phyloP scores from a whole-genome alignment of 2,329 filamentous ascomycete genomes.

The Catunica adiposa region DNA sequence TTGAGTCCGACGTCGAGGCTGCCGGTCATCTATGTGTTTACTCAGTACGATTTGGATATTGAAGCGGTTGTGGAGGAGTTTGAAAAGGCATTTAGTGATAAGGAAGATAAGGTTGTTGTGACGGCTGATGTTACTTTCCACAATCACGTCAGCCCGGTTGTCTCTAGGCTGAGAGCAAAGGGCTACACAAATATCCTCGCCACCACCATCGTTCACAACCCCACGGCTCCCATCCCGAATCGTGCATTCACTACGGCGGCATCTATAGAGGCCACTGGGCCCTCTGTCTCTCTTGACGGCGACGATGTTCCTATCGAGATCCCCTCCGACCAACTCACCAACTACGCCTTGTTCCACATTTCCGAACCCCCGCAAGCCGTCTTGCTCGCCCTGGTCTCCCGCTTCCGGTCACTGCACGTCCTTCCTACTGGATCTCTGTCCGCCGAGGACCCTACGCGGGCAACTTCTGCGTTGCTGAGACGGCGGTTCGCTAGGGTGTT shows the following conservation, averaged over 20 bases:
- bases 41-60: slow-evolving; percentile 50
- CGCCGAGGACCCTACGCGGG: slow-evolving; percentile 25
- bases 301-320: slow-evolving; percentile 16
- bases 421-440: slow-evolving; percentile 44
- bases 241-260: slow-evolving; percentile 25
- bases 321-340: slow-evolving; percentile 32
- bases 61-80: slow-evolving; percentile 43
- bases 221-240: slow-evolving; percentile 69
- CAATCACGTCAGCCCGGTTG: slow-evolving; percentile 49
- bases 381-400: slow-evolving; percentile 71
- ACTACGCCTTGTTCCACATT: slow-evolving; percentile 72
- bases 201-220: slow-evolving; percentile 61
- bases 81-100: slow-evolving; percentile 48
- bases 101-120: slow-evolving; percentile 47
- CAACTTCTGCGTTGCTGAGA: slow-evolving; percentile 44
- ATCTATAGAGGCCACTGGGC: slow-evolving; percentile 19
- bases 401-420: slow-evolving; percentile 63
- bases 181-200: slow-evolving; percentile 58
- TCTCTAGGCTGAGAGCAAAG: slow-evolving; percentile 32
- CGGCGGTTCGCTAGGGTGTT: slow-evolving; percentile 80
- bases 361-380: slow-evolving; percentile 65
- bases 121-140: slow-evolving; percentile 85
- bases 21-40: slow-evolving; percentile 85
- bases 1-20: slow-evolving; percentile 76
- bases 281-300: neutral